Percentiles rank a stretch among this genome's conserved stretches.
Conservation (phyloP, 495 filamentous ascomycete species). For the Xylaria intraflava region DNA sequence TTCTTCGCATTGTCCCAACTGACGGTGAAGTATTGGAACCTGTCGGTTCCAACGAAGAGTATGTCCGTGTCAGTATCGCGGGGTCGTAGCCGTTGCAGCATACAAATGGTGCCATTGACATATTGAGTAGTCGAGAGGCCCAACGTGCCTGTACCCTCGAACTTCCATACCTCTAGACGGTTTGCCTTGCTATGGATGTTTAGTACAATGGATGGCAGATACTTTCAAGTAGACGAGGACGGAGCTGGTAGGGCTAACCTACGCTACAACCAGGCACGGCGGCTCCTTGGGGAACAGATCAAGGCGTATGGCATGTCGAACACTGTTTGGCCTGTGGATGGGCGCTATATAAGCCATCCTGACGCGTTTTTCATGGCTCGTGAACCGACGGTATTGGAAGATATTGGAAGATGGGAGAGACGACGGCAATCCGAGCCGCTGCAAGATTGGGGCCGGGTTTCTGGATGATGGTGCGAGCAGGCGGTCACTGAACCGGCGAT, state of each 20-base stretch:
- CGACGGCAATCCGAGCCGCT: background rate
- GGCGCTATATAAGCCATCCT: slow-evolving; percentile 91
- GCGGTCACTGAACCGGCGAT: too few species aligned
- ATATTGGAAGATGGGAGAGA: background rate
- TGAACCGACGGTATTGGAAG: background rate
- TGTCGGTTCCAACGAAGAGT: slow-evolving; percentile 87
- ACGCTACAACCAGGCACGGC: slow-evolving; percentile 84
- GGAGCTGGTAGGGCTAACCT: slow-evolving; percentile 29
- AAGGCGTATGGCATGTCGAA: slow-evolving; percentile 78
- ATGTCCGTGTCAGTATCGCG: slow-evolving; percentile 68
- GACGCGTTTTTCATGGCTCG: slow-evolving; percentile 18
- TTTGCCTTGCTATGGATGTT: slow-evolving; percentile 67
- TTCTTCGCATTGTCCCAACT: slow-evolving; percentile 65
- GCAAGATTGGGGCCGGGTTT: background rate
- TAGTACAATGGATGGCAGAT: slow-evolving; percentile 1
- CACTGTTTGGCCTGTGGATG: slow-evolving; percentile 84
- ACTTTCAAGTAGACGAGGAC: slow-evolving; percentile 5
- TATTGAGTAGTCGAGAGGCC: slow-evolving; percentile 54
- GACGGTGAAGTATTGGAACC: slow-evolving; percentile 82
- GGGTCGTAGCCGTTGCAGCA: slow-evolving; percentile 77
- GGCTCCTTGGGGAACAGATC: slow-evolving; percentile 66
- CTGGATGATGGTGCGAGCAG: slow-evolving; percentile 23
- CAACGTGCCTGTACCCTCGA: slow-evolving; percentile 34
- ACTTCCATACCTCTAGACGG: slow-evolving; percentile 76
- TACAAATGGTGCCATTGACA: slow-evolving; percentile 77